Evolutionary conservation across 2,329 filamentous ascomycete genomes (phyloP).

Genomic region (Colletotrichum ledebouriae): DNA sequence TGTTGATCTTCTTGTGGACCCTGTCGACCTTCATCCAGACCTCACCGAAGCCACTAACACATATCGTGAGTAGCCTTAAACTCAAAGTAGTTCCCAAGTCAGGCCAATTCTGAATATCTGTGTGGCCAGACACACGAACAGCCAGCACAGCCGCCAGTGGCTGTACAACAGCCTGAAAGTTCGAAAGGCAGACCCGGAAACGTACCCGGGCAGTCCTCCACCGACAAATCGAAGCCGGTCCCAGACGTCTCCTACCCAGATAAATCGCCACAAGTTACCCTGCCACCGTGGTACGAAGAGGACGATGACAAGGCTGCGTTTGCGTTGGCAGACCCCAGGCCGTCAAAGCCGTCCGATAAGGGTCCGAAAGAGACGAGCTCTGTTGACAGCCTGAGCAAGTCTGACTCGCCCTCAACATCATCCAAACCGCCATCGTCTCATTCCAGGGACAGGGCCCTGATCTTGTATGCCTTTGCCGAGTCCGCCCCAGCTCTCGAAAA

Average conservation of each 20-base stretch:
- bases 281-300: constrained; percentile 29
- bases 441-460: constrained; percentile 45
- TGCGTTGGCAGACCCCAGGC: neutral
- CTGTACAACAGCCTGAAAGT: neutral
- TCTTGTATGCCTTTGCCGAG: constrained; percentile 55
- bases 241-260: constrained; percentile 10
- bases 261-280: constrained; percentile 7
- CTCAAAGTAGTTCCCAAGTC: neutral
- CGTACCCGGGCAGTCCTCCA: neutral
- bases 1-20: constrained; percentile 37
- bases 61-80: neutral
- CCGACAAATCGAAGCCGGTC: constrained; percentile 10
- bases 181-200: neutral
- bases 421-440: neutral
- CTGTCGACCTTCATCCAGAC: constrained; percentile 30
- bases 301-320: constrained; percentile 4
- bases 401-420: neutral
- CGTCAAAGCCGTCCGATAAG: neutral
- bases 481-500: constrained; percentile 50
- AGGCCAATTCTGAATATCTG: neutral
- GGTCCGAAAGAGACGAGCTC: constrained; percentile 2
- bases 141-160: neutral
- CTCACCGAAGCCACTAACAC: constrained; percentile 7
- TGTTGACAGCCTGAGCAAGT: neutral
- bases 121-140: constrained; percentile 11